Evolutionary conservation across 306 rosid species (phyloP).

Genomic region (Rosa chinensis): DNA sequence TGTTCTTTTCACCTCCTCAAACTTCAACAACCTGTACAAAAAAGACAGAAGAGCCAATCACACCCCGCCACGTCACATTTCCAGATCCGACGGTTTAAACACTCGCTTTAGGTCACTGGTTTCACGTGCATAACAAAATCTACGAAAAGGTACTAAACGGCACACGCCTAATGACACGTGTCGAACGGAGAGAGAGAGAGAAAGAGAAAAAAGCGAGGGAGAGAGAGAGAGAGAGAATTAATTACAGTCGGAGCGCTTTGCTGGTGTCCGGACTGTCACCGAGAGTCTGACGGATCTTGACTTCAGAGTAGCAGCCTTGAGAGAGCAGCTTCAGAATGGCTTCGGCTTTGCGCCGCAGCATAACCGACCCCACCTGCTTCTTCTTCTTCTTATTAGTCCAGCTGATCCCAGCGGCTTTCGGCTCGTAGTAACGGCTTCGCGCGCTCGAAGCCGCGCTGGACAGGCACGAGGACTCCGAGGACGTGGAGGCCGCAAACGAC

Average conservation of each 20-base stretch:
- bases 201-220: background rate
- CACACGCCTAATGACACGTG: slow-evolving; percentile 14
- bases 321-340: slow-evolving; percentile 72
- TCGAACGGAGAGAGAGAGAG: background rate
- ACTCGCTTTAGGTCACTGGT: background rate
- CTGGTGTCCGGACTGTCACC: slow-evolving; percentile 98
- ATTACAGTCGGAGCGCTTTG: slow-evolving; percentile 93
- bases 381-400: slow-evolving; percentile 16
- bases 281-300: slow-evolving; percentile 67
- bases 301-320: slow-evolving; percentile 60
- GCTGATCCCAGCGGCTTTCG: slow-evolving; percentile 6
- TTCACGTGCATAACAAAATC: background rate
- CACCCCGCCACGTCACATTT: background rate
- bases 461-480: slow-evolving; percentile 56
- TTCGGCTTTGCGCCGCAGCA: slow-evolving; percentile 60
- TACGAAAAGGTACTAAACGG: background rate
- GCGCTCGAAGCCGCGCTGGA: slow-evolving; percentile 59
- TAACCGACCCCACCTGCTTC: slow-evolving; percentile 35
- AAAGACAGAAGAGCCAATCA: background rate
- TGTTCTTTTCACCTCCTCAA: slow-evolving; percentile 32
- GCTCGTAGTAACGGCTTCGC: slow-evolving; percentile 30
- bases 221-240: slow-evolving; percentile 13
- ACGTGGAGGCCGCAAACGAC: slow-evolving; percentile 33
- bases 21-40: slow-evolving; percentile 32
- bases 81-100: slow-evolving; percentile 2